Base-by-base conservation (phyloP, 768 basidiomycete genomes). In the Tricholoma saponaceum region DNA sequence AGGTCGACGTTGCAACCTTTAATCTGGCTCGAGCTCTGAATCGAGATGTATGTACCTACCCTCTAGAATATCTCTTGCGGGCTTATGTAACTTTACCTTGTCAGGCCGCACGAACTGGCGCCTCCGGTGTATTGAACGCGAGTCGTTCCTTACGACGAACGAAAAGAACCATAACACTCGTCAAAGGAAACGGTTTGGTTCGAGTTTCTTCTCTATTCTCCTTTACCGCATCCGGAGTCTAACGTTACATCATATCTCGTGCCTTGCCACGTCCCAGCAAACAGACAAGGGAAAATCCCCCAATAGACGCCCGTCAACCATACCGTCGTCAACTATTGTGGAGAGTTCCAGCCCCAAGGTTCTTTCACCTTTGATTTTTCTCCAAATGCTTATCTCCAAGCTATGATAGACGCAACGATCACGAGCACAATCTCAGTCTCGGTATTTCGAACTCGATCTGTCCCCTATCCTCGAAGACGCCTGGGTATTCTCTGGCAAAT, bases 401-500 rank as follows among this genome's bases (percentile, higher is more conserved):
- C 43, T 32, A 14, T 23, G 8, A 8, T 25, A 59, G 54, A 55
- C 32, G 10, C 50, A 59, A 25, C 44, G 46, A n/a, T 18, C 58
- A 20, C 58, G 46, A 50, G 16, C n/a, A 56, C 26, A 67, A 60
- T 39, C 58, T 60, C 52, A 55, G 13, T 59, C 58, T 18, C 52
- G 58, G n/a, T 55, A 51, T 25, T 72, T 74, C 54, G 72, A 71
- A 57, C 59, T 67, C 14, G 72, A 70, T 51, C 54, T 76, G 32
- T 76, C 74, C 8, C 73, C 74, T 22, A 74, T 74, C 56, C 61
- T 74, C 14, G 74, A 76, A 61, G 72, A 74, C 50, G 56, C 64
- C n/a, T 62, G 65, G 43, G 64, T 62, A 18, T 67, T 68, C 50
- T 53, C 56, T 9, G n/a, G 47, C 16, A 50, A 10, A 56, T 61